Base-by-base conservation (phyloP, 768 basidiomycete genomes). In the Rhodotorula paludigena region DNA sequence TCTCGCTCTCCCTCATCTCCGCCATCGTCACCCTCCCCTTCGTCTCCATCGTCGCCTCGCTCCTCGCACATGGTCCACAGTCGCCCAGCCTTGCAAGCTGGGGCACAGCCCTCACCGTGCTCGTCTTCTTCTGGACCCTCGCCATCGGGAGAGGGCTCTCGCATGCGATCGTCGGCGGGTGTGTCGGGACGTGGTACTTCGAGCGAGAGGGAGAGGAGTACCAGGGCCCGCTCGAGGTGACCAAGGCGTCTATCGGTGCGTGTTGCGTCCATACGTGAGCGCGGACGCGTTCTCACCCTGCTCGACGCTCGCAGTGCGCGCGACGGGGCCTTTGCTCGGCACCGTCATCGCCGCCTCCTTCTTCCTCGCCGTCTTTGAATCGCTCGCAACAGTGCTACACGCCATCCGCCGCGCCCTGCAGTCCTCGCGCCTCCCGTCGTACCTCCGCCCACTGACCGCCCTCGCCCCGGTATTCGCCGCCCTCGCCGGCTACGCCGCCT, bases 111-210 rank as follows among this genome's bases (percentile, higher is more conserved):
- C 79, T 80, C 6, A 80, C 83, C 1, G 76, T 83, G 9, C 76
- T 78, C 3, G 77, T 85, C 0, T 88, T 86, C 85, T 77, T 86
- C n/a, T 88, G 87, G 87, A 86, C 83, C 28, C 86, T 87, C 84
- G 84, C 83, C 16, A 87, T 96, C 11, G 85, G 89, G 28, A 82
- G 91, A 47, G 92, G 92, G 3, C 76, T 90, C 3, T 79, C 92
- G 51, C 82, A 90, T 12, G 89, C 87, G 60, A 84, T 86, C 5
- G 85, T 86, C 63, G 87, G 90, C 0, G 87, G 87, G 38, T 89
- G 92, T 8, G 84, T 97, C 41, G 92, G 91, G 3, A 86, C 87
- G 52, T 97, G 92, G 92, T 96, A 94, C 77, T 94, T 90, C 78
- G 77, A 84, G 36, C 81, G 85, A 83, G 86, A 73, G 75, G 85